Percentiles rank a stretch among this genome's conserved stretches.
phyloP scores from a whole-genome alignment of 2,329 filamentous ascomycete genomes.

The Colletotrichum echinochloae region DNA sequence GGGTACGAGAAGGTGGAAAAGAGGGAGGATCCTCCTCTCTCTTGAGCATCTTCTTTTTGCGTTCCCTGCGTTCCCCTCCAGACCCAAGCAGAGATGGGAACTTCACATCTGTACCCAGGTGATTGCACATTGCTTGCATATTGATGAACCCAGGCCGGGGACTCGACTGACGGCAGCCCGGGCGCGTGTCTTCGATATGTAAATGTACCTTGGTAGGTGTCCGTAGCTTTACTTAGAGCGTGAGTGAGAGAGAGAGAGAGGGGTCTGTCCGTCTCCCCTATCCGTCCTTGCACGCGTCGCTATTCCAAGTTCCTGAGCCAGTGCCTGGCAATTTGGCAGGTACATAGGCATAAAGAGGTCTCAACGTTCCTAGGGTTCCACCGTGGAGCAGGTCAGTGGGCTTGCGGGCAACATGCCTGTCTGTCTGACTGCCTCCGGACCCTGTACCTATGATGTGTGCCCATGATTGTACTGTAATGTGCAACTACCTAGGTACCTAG shows the following conservation, averaged over 20 bases:
- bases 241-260: background rate
- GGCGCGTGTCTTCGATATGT: background rate
- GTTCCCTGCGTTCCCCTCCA: conserved; percentile 3
- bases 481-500: too few species aligned
- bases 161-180: background rate
- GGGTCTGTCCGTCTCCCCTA: background rate
- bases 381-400: conserved; percentile 18
- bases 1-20: conserved; percentile 2
- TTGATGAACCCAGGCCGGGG: background rate
- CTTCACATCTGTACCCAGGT: background rate
- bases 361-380: conserved; percentile 22
- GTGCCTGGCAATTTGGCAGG: conserved; percentile 22
- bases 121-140: conserved; percentile 6
- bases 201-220: background rate
- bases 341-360: too few species aligned
- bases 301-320: conserved; percentile 7
- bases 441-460: background rate
- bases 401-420: conserved; percentile 1
- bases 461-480: conserved; percentile 5
- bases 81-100: background rate
- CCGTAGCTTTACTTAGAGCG: background rate
- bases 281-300: background rate
- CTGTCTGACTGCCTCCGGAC: background rate
- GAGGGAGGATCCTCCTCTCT: conserved; percentile 22
- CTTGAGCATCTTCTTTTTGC: background rate